These are phyloP conservation scores for Logfia minima DNA, from an alignment of 129 eudicot genomes.

Conservation along the genomic window DNA sequence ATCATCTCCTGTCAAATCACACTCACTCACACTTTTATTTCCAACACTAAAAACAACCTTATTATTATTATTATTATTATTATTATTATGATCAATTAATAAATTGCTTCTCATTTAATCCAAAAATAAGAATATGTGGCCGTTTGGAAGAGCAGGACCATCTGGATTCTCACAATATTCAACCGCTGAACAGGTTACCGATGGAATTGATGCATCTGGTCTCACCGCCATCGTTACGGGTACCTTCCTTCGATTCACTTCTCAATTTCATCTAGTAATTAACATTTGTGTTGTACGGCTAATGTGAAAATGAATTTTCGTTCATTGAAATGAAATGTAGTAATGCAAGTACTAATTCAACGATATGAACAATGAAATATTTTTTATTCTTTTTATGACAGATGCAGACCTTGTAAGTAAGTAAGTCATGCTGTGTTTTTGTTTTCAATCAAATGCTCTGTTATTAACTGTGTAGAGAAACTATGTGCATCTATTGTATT, in stretches of 20 bases:
- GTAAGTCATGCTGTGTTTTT: too few relatives aligned
- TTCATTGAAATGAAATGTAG: too few relatives aligned
- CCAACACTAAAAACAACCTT: too few relatives aligned
- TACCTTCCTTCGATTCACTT: slow-evolving; percentile 6
- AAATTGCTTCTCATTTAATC: not conserved
- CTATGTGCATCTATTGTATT: not conserved
- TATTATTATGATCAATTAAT: too few relatives aligned
- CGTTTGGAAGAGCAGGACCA: slow-evolving; percentile 53
- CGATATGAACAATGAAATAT: too few relatives aligned
- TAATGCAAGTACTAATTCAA: not conserved
- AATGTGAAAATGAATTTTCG: not conserved
- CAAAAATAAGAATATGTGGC: slow-evolving; percentile 42
- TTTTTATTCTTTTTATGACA: too few relatives aligned
- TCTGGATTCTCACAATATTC: slow-evolving; percentile 71
- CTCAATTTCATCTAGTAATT: too few relatives aligned
- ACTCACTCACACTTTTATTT: too few relatives aligned
- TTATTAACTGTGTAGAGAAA: not conserved
- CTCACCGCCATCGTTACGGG: slow-evolving; percentile 99
- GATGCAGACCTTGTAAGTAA: too few relatives aligned
- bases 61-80: too few relatives aligned
- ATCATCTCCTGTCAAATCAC: too few relatives aligned
- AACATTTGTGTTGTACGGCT: not conserved
- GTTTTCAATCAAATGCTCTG: not conserved
- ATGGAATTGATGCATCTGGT: slow-evolving; percentile 71
- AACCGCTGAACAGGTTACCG: slow-evolving; percentile 77